These are phyloP conservation scores for Arctostaphylos glauca DNA, from an alignment of 148 eudicot genomes.

Conservation along the genomic window DNA sequence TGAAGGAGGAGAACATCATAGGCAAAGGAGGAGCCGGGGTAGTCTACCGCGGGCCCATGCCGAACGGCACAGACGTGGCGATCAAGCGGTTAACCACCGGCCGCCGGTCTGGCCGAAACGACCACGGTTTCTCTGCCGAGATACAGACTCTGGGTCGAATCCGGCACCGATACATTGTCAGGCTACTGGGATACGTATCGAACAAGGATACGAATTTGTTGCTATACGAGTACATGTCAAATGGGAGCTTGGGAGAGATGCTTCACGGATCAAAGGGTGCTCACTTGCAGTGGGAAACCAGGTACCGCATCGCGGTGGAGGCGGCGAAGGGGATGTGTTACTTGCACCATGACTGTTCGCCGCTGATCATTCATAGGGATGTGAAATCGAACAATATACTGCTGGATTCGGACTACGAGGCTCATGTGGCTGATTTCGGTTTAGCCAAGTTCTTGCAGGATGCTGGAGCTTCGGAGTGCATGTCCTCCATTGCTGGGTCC, in stretches of 20 bases:
- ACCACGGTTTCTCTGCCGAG: slow-evolving; percentile 78
- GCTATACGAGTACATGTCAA: slow-evolving; percentile 86
- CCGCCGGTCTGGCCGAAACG: slow-evolving; percentile 37
- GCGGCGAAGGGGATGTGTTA: slow-evolving; percentile 89
- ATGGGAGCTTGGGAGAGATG: slow-evolving; percentile 93
- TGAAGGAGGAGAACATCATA: slow-evolving; percentile 78
- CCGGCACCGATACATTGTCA: slow-evolving; percentile 73
- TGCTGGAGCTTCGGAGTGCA: slow-evolving; percentile 65
- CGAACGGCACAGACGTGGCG: slow-evolving; percentile 65
- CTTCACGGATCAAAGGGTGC: slow-evolving; percentile 78
- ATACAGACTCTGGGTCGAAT: slow-evolving; percentile 77
- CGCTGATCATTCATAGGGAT: slow-evolving; percentile 79
- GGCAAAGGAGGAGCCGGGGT: slow-evolving; percentile 94
- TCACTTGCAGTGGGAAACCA: slow-evolving; percentile 74
- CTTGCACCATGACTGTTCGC: slow-evolving; percentile 87
- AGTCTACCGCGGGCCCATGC: slow-evolving; percentile 81
- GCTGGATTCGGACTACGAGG: slow-evolving; percentile 79
- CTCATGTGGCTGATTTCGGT: slow-evolving; percentile 98
- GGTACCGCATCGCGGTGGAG: slow-evolving; percentile 82
- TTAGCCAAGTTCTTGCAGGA: slow-evolving; percentile 75
- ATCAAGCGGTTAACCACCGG: slow-evolving; percentile 52
- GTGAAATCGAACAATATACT: slow-evolving; percentile 87
- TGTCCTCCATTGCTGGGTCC: slow-evolving; percentile 91
- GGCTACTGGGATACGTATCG: slow-evolving; percentile 71
- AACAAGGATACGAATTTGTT: slow-evolving; percentile 72